These are phyloP conservation scores for Salix arbutifolia DNA, from an alignment of 345 rosid species.

Conservation along the genomic window DNA sequence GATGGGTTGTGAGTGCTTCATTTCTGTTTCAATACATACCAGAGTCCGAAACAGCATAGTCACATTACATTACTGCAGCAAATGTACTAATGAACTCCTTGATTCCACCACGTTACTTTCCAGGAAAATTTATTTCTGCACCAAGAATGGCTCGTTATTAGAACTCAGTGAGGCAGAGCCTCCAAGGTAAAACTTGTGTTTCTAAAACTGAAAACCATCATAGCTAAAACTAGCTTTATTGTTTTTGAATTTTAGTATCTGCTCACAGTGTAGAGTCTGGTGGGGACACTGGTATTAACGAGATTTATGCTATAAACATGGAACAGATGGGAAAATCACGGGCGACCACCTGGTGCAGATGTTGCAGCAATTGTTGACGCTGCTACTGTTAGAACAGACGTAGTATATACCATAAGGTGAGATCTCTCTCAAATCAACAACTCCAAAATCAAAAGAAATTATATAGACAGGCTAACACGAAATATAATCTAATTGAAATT, in stretches of 20 bases:
- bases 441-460: not conserved
- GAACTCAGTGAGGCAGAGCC: conserved; percentile 52
- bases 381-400: conserved; percentile 43
- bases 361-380: conserved; percentile 59
- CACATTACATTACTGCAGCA: not conserved
- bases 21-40: not conserved
- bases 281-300: conserved; percentile 25
- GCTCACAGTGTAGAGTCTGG: conserved; percentile 21
- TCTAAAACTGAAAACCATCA: not conserved
- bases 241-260: conserved; percentile 16
- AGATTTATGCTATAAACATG: conserved; percentile 27
- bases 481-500: not conserved
- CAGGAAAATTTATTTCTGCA: conserved; percentile 64
- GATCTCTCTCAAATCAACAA: conserved; percentile 1
- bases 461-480: not conserved
- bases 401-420: conserved; percentile 57
- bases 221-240: conserved; percentile 4
- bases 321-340: conserved; percentile 66
- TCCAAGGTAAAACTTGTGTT: conserved; percentile 43
- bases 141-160: conserved; percentile 45
- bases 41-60: not conserved
- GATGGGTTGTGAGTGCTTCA: conserved; percentile 48
- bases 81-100: not conserved
- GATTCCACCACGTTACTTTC: conserved; percentile 13
- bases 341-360: conserved; percentile 59